These are phyloP conservation scores for Linderina pennispora DNA, from an alignment of 192 early-diverging fungal species.

Conservation along the genomic window DNA sequence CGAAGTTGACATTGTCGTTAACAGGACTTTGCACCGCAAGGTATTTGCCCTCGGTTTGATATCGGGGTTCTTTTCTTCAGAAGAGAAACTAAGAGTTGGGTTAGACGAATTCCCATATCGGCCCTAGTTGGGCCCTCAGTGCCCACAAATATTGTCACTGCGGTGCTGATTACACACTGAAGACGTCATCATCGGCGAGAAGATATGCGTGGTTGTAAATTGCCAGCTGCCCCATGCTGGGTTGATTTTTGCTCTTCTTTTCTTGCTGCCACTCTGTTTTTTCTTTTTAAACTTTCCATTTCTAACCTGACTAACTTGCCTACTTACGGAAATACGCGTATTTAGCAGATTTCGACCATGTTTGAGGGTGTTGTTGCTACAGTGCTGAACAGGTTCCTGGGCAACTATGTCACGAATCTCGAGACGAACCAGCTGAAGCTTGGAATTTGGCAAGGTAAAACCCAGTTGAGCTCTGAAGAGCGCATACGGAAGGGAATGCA, in stretches of 20 bases:
- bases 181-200: too few species aligned
- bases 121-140: too few species aligned
- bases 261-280: slow-evolving; percentile 2
- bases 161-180: too few species aligned
- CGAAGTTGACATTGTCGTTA: too few species aligned
- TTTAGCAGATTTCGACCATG: slow-evolving; percentile 41
- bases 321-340: neutral
- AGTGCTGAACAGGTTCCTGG: slow-evolving; percentile 78
- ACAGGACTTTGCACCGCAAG: too few species aligned
- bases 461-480: neutral
- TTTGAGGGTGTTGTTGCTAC: slow-evolving; percentile 73
- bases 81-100: too few species aligned
- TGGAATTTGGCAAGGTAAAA: slow-evolving; percentile 90
- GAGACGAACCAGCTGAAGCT: slow-evolving; percentile 92
- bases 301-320: neutral
- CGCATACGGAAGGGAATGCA: neutral
- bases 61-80: too few species aligned
- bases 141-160: too few species aligned
- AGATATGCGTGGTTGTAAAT: too few species aligned
- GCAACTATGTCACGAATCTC: slow-evolving; percentile 92
- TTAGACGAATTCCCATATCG: too few species aligned
- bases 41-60: too few species aligned
- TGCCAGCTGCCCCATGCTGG: too few species aligned
- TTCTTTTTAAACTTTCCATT: neutral
- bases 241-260: neutral